Evolutionary conservation across 2,329 filamentous ascomycete genomes (phyloP).

Genomic region (Penicillium aurantiogriseum): DNA sequence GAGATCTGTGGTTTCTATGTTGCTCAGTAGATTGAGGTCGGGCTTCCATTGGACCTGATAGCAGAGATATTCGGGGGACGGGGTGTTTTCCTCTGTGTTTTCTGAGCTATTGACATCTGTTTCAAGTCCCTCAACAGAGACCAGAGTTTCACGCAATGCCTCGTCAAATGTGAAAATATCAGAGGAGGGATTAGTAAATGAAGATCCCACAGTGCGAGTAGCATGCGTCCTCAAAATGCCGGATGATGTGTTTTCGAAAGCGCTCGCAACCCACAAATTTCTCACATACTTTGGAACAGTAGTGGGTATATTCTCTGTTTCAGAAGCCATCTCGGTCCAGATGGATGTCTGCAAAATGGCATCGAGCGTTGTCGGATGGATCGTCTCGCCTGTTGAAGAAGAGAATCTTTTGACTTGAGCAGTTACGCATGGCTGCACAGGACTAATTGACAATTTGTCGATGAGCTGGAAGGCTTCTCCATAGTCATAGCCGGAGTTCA

Average conservation of each 20-base stretch:
- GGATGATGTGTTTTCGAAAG: not conserved
- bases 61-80: not conserved
- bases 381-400: slow-evolving; percentile 1
- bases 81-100: not conserved
- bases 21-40: slow-evolving; percentile 3
- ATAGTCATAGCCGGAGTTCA: slow-evolving; percentile 1
- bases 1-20: not conserved
- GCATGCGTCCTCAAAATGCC: not conserved
- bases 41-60: slow-evolving; percentile 12
- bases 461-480: slow-evolving; percentile 1
- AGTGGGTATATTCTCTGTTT: not conserved
- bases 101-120: not conserved
- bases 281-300: not conserved
- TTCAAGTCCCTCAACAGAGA: not conserved
- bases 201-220: not conserved
- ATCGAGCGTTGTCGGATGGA: slow-evolving; percentile 14
- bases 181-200: not conserved
- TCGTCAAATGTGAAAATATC: not conserved
- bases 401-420: not conserved
- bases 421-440: not conserved
- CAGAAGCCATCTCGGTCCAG: not conserved
- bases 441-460: not conserved
- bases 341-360: slow-evolving; percentile 10
- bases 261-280: not conserved
- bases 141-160: not conserved